Base-by-base conservation (phyloP, 169 alveolate species). In the Miamiensis avidus region DNA sequence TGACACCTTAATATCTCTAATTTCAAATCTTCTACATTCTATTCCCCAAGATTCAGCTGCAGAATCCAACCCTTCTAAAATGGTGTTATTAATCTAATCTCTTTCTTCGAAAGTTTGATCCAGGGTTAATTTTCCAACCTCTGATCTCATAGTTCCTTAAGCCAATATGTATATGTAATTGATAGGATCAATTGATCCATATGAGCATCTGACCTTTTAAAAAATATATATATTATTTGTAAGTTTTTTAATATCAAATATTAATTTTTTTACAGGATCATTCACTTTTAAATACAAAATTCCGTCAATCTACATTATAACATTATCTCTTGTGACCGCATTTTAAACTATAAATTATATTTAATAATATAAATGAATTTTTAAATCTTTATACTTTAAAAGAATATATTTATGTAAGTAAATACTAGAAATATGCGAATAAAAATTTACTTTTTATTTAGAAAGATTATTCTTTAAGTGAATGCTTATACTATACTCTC, bases 101-200 rank as follows among this genome's bases (percentile, higher is more conserved):
- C 99, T 86, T 87, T 97, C 99, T 83, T 97, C 98, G 83, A 98
- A 98, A 25, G 99, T 98, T 78, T 98, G 87, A 90, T 98, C 99
- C 72, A 98, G 93, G 4, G 99, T 96, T n/a, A 98, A 94, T 87
- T 98, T 98, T 29, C 99, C 99, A 79, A 98, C 92, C 82, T 98
- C 99, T 49, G 99, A 95, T 81, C 99, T 93, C 99, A 98, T 98
- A 27, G 99, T 96, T n/a, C 99, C 97, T 89, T 98, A 97, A 11
- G 99, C 99, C 82, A 98, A 91, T 33, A 86, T 84, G 74, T 86
- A 64, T 32, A 86, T 75, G 81, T 86, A 86, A n/a, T 77, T 78
- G 25, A 95, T 89, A n/a, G 99, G 99, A 83, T 96, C 96, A 69
- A 96, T 98, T 34, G 98, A 98, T 29, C 99, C 99, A 84, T 98